phyloP scores from a whole-genome alignment of 257 asterid species.

The Henckelia pumila region DNA sequence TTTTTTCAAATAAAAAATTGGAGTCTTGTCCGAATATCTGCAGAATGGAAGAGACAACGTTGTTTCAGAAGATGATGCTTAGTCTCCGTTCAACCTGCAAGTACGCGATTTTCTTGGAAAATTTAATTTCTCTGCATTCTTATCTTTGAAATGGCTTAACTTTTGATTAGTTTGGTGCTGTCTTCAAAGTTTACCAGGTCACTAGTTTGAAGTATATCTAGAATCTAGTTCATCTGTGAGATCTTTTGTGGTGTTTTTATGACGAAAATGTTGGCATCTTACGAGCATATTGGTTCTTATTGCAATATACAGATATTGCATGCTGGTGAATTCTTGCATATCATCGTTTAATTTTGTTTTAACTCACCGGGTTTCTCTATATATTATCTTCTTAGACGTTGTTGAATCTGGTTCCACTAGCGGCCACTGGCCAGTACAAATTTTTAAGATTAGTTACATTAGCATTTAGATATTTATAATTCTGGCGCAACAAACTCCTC shows the following conservation, averaged over 20 bases:
- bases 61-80: constrained; percentile 52
- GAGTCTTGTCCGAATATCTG: background rate
- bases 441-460: background rate
- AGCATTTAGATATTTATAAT: background rate
- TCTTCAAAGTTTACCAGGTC: too few species aligned
- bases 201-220: background rate
- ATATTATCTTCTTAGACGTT: background rate
- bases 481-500: background rate
- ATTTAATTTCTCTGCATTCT: background rate
- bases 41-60: constrained; percentile 59
- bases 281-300: background rate
- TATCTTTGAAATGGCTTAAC: background rate
- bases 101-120: constrained; percentile 28
- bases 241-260: too few species aligned
- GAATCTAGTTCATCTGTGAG: background rate
- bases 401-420: background rate
- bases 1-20: background rate
- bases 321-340: too few species aligned
- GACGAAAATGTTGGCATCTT: background rate
- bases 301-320: background rate
- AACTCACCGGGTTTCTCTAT: background rate
- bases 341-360: too few species aligned
- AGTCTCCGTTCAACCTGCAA: constrained; percentile 75
- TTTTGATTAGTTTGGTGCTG: too few species aligned
- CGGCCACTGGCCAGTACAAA: background rate